Evolutionary conservation across 805 yeast species (phyloP).

Genomic region (Saccharomycodes ludwigii): DNA sequence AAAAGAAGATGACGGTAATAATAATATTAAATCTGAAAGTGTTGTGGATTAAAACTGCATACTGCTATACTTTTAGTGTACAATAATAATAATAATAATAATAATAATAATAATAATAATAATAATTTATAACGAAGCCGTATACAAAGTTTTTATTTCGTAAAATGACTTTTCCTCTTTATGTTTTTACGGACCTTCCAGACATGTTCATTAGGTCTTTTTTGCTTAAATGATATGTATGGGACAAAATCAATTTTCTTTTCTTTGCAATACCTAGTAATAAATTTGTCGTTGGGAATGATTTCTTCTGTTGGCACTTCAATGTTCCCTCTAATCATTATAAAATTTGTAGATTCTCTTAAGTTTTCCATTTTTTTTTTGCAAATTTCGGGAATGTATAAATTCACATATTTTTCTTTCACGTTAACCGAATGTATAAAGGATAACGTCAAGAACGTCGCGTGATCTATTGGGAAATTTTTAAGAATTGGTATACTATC

Average conservation of each 20-base stretch:
- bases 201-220: constrained; percentile 36
- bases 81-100: too few species aligned
- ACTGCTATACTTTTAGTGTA: too few species aligned
- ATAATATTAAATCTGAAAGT: not conserved
- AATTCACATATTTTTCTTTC: constrained; percentile 28
- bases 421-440: constrained; percentile 56
- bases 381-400: constrained; percentile 38
- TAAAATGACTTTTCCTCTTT: constrained; percentile 30
- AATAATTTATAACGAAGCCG: too few species aligned
- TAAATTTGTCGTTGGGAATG: constrained; percentile 19
- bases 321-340: constrained; percentile 50
- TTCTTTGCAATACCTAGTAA: constrained; percentile 10
- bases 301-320: constrained; percentile 53
- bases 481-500: constrained; percentile 15
- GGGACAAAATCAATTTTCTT: constrained; percentile 23
- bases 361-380: constrained; percentile 9
- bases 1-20: constrained; percentile 8
- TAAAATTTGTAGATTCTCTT: constrained; percentile 17
- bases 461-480: constrained; percentile 5
- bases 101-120: too few species aligned
- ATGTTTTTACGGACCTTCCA: constrained; percentile 50
- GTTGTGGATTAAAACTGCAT: too few species aligned
- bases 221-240: constrained; percentile 27
- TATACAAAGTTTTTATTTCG: constrained; percentile 8
- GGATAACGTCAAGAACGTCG: constrained; percentile 37